phyloP scores from a whole-genome alignment of 192 early-diverging fungal species.

The Backusella morwellensis region DNA sequence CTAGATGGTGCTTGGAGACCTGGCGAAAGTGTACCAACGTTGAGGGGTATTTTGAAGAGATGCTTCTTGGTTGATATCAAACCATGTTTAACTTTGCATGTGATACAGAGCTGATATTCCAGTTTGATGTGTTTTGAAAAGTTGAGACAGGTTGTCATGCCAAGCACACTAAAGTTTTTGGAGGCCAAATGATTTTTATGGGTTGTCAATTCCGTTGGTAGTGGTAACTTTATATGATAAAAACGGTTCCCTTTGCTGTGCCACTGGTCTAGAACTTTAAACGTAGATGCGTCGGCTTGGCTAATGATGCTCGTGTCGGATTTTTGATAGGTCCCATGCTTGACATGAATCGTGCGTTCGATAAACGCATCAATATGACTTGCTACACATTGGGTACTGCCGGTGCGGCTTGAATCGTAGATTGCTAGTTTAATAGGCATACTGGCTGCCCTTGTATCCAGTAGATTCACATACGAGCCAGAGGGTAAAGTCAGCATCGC shows the following conservation, averaged over 20 bases:
- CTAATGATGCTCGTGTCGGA: neutral
- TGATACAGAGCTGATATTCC: neutral
- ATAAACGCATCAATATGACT: neutral
- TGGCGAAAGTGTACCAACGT: neutral
- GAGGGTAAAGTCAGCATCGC: neutral
- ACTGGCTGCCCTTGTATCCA: neutral
- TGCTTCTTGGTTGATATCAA: conserved; percentile 1
- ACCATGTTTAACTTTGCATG: neutral
- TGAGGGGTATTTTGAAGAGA: conserved; percentile 3
- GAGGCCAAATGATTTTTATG: neutral
- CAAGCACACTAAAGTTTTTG: conserved; percentile 6
- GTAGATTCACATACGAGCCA: conserved; percentile 1
- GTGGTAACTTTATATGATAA: conserved; percentile 1
- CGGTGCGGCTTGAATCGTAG: neutral
- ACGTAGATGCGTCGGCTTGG: neutral
- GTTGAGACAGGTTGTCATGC: conserved; percentile 3
- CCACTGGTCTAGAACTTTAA: neutral
- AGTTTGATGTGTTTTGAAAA: conserved; percentile 7
- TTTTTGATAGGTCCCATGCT: neutral
- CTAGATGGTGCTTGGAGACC: neutral
- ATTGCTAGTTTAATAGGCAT: neutral
- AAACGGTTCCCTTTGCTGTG: neutral
- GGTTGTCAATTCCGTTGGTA: neutral
- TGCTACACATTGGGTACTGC: neutral
- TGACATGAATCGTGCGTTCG: neutral